A percentile compares a stretch with the other conserved stretches of the same genome.
Evolutionary conservation across 176 grass and related monocot species (phyloP).

Genomic region (Alopecurus myosuroides): DNA sequence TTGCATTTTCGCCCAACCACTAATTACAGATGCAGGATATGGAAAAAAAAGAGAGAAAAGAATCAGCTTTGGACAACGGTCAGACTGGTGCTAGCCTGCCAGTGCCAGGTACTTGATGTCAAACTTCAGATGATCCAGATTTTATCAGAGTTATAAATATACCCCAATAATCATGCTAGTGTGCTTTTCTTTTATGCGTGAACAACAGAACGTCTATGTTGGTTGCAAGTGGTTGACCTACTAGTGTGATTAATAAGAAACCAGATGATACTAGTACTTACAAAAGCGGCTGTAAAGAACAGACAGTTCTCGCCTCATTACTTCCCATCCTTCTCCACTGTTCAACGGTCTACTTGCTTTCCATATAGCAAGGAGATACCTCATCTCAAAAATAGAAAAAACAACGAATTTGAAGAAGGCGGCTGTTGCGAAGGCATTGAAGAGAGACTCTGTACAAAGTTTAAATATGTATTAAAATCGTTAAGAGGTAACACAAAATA

Average conservation of each 20-base stretch:
- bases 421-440: constrained; percentile 98
- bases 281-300: constrained; percentile 99
- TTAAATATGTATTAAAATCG: not conserved
- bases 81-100: not conserved
- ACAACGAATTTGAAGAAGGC: constrained; percentile 99
- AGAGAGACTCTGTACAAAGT: constrained; percentile 82
- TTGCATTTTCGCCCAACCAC: not conserved
- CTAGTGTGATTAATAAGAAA: constrained; percentile 11
- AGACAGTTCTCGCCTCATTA: constrained; percentile 91
- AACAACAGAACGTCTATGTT: not conserved
- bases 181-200: not conserved
- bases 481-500: not conserved
- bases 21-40: not conserved
- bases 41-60: constrained; percentile 3
- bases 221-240: not conserved
- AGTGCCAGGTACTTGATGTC: not conserved
- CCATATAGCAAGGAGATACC: constrained; percentile 98
- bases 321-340: constrained; percentile 92
- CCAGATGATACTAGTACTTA: constrained; percentile 48
- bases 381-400: constrained; percentile 99
- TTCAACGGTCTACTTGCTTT: constrained; percentile 87
- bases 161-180: constrained; percentile 10
- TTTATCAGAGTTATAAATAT: constrained; percentile 2
- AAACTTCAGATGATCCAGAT: not conserved
- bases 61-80: not conserved